phyloP scores from a whole-genome alignment of 2,329 filamentous ascomycete genomes.

The Pseudocercospora vitis region DNA sequence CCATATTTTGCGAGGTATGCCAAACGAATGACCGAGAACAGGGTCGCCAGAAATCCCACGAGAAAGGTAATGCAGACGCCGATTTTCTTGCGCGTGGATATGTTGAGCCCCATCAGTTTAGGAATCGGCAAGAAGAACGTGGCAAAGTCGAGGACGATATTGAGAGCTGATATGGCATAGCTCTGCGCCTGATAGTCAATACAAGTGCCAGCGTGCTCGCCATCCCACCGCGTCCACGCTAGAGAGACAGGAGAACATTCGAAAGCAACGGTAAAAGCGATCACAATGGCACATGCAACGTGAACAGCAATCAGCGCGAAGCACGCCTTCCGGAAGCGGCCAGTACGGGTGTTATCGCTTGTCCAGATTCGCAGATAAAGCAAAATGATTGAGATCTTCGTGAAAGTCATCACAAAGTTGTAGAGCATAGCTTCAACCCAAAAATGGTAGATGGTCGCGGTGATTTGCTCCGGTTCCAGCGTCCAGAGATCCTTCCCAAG shows the following conservation, averaged over 20 bases:
- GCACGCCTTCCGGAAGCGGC: constrained; percentile 8
- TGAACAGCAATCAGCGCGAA: constrained; percentile 12
- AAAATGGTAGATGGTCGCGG: constrained; percentile 7
- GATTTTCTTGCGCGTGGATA: constrained; percentile 11
- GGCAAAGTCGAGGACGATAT: constrained; percentile 10
- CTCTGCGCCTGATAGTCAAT: constrained; percentile 7
- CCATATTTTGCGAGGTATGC: constrained; percentile 10
- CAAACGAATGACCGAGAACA: constrained; percentile 19
- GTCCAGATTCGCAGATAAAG: constrained; percentile 18
- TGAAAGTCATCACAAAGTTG: constrained; percentile 13
- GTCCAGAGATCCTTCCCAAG: constrained; percentile 14
- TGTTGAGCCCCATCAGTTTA: constrained; percentile 8
- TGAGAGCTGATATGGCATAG: constrained; percentile 13
- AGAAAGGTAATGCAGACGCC: constrained; percentile 14
- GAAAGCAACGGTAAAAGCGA: constrained; percentile 8
- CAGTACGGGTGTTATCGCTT: not conserved
- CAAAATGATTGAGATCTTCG: constrained; percentile 14
- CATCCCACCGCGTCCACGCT: constrained; percentile 15
- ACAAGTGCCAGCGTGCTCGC: constrained; percentile 6
- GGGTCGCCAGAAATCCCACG: constrained; percentile 24
- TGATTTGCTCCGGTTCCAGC: constrained; percentile 10
- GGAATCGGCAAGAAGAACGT: constrained; percentile 11
- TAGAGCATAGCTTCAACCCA: constrained; percentile 15
- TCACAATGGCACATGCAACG: not conserved
- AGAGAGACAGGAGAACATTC: constrained; percentile 9